Evolutionary conservation across 2,329 filamentous ascomycete species (phyloP), one percentile per base, ranked within the genome.

Genomic region (Paracoccidioides lutzii): DNA sequence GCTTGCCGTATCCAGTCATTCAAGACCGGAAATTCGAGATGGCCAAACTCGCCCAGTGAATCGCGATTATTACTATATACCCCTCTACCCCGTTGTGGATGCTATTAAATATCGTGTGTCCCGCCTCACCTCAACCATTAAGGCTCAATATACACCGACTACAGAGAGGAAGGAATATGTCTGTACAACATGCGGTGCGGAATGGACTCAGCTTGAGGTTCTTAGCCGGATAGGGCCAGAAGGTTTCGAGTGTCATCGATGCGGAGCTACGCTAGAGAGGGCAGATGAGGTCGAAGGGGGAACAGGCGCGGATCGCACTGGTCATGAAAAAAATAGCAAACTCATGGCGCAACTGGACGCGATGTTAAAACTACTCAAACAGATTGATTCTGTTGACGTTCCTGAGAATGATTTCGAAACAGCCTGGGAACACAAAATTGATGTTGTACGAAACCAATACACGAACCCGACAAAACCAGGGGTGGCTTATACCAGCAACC

Each of bases 61-160:
- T 67, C 82, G 88, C 64, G 95, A 91, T 59, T 98, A 95, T 78
- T 98, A 95, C 75, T 98, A 88, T 72, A 91, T 98, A 68, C 90
- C 96, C 69, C 94, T 94, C 66, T 88, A 93, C 58, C 87, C 88
- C 57, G 89, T 91, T 40, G 89, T 98, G 66, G 93, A 98, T 72
- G 89, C 88, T 51, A 94, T 95, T 73, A 98, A 98, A 71, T 98
- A 87, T 80, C 85, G 88, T 59, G 83, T 95, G 53, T 90, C 91
- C 67, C 85, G 85, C 56, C 82, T 97, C 63, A 90, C 90, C 62
- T 90, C 91, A 68, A 83, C 86, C 55, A 89, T 97, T 57, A 90
- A 96, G 71, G 84, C 85, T 14, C 84, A 88, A 57, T 87, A 88
- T 14, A 83, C 88, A 15, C 85, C 88, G 0, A 85, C 85, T 8